Evolutionary conservation across 208 protist species (phyloP).

Genomic region (Acanthamoeba royreba): DNA sequence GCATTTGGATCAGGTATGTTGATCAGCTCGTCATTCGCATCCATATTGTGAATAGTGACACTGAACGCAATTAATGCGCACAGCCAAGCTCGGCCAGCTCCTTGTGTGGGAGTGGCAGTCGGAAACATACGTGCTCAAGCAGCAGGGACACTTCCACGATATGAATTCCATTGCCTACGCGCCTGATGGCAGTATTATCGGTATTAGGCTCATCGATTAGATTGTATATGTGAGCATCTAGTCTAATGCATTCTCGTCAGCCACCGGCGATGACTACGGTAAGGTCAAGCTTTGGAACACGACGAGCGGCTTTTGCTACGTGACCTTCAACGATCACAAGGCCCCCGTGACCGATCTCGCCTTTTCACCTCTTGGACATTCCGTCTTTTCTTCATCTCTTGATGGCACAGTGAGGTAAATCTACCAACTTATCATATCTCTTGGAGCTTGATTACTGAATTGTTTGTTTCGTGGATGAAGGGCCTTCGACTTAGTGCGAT

Average conservation of each 20-base stretch:
- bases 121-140: conserved; percentile 80
- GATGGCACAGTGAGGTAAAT: conserved; percentile 78
- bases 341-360: conserved; percentile 54
- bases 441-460: not conserved
- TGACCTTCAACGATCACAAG: conserved; percentile 83
- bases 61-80: not conserved
- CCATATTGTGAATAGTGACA: not conserved
- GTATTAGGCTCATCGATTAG: not conserved
- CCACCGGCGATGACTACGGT: conserved; percentile 80
- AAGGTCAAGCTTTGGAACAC: conserved; percentile 87
- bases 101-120: conserved; percentile 90
- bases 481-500: conserved; percentile 85
- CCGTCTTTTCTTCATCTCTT: conserved; percentile 74
- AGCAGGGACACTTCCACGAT: conserved; percentile 76
- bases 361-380: conserved; percentile 74
- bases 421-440: not conserved
- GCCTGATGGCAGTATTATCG: conserved; percentile 64
- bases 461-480: not conserved
- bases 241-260: conserved; percentile 50
- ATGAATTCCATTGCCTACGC: conserved; percentile 79
- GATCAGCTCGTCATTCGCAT: not conserved
- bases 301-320: conserved; percentile 81
- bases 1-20: conserved; percentile 73
- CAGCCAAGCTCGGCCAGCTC: conserved; percentile 76
- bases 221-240: not conserved